phyloP scores from a whole-genome alignment of 2,329 filamentous ascomycete species.

The Aureobasidium sp. region DNA sequence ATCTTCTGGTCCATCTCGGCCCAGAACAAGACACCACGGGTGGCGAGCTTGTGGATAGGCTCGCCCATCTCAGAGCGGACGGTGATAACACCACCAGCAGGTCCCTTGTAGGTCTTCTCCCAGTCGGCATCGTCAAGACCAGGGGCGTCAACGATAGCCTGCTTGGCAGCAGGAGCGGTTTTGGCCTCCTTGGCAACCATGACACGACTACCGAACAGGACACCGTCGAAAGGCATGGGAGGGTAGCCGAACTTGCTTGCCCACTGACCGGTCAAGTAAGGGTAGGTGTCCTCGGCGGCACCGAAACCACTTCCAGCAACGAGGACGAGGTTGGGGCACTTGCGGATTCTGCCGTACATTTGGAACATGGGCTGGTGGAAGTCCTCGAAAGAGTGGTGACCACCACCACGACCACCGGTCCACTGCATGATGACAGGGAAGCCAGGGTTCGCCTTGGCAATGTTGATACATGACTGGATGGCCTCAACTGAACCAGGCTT shows the following conservation, averaged over 20 bases:
- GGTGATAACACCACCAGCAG: slow-evolving; percentile 88
- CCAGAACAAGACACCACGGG: slow-evolving; percentile 93
- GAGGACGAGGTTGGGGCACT: slow-evolving; percentile 77
- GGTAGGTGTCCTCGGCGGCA: slow-evolving; percentile 81
- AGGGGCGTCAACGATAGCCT: slow-evolving; percentile 78
- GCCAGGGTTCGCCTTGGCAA: slow-evolving; percentile 84
- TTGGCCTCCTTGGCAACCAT: slow-evolving; percentile 92
- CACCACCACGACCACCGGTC: slow-evolving; percentile 89
- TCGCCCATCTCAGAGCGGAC: slow-evolving; percentile 99
- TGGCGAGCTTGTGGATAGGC: slow-evolving; percentile 97
- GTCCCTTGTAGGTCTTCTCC: slow-evolving; percentile 88
- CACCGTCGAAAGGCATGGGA: slow-evolving; percentile 89
- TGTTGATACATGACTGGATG: slow-evolving; percentile 83
- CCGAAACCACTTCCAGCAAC: slow-evolving; percentile 90
- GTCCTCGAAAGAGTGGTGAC: slow-evolving; percentile 90
- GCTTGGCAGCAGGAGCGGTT: slow-evolving; percentile 78
- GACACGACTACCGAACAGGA: slow-evolving; percentile 83
- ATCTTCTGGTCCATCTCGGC: slow-evolving; percentile 99
- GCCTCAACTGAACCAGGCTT: slow-evolving; percentile 85
- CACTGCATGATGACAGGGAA: slow-evolving; percentile 93
- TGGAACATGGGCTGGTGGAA: slow-evolving; percentile 87
- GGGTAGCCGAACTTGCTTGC: slow-evolving; percentile 79
- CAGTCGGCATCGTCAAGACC: slow-evolving; percentile 75
- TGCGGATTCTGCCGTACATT: slow-evolving; percentile 83
- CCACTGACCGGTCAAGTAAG: slow-evolving; percentile 84